Base-by-base conservation (phyloP, 306 rosid genomes). In the Rosa chinensis region DNA sequence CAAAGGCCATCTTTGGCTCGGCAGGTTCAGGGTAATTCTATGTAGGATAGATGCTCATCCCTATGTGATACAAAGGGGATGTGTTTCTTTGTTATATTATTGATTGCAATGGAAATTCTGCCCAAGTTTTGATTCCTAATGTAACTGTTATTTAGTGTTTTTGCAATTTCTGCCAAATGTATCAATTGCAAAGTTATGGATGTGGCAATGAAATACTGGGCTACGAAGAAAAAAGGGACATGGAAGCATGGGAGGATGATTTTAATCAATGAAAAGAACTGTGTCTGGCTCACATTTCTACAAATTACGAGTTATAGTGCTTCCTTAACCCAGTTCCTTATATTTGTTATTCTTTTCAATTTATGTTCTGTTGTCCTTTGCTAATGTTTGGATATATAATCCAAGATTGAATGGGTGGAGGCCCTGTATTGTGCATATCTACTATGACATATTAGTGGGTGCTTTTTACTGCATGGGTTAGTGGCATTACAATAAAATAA, bases 21-120 rank as follows among this genome's bases (percentile, higher is more conserved):
- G 40, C 68, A 62, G 64, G 13, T 71, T 77, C 20, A 10, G 50
- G 71, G 74, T 70, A 47, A 76, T 62, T 48, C 28, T 39, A 43
- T 21, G 47, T 47, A 61, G 45, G 18, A 62, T 59, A n/a, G 43
- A 62, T 75, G 44, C 17, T 59, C 6, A 23, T 53, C 70, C 28
- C 48, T 10, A 40, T 69, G 68, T 69, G 72, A 45, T 76, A 48
- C 37, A 17, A 18, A 32, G 43, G 6, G 20, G 14, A 47, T 58
- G 70, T 75, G 66, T 75, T 21, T 75, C 35, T 42, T 43, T 4
- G 56, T 44, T 8, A 63, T 63, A 47, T 63, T 45, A 28, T 62
- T 35, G 37, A 45, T 63, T 28, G 72, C 37, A 63, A 76, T 62
- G 71, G 3, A 75, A 61, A 17, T 32, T 6, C 28, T 62, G 79